Conservation (phyloP, 371 early-diverging fungal species). For the Actinomortierella wolfii region DNA sequence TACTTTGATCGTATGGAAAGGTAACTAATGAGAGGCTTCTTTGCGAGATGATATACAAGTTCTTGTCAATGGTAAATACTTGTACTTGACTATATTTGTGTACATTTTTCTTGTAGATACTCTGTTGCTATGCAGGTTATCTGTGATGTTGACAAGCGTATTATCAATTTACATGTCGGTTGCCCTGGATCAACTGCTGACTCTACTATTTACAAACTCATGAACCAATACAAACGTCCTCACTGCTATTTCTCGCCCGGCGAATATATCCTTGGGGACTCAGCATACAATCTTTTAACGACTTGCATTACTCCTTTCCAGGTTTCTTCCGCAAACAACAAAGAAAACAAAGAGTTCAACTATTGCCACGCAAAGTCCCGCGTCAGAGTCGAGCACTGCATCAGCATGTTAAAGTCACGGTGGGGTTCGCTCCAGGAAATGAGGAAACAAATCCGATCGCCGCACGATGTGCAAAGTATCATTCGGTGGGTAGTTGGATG, state of each 20-base stretch:
- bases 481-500: constrained; percentile 2
- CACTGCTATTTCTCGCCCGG: constrained; percentile 9
- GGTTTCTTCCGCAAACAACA: constrained; percentile 1
- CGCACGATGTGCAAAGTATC: not conserved
- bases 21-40: no score
- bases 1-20: constrained; percentile 14
- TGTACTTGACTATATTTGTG: no score
- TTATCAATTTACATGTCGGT: constrained; percentile 7
- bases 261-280: constrained; percentile 14
- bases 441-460: constrained; percentile 8
- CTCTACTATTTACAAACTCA: constrained; percentile 7
- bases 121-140: constrained; percentile 9
- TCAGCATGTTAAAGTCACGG: constrained; percentile 11
- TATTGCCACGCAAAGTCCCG: constrained; percentile 7
- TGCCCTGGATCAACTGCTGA: constrained; percentile 8
- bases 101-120: constrained; percentile 3
- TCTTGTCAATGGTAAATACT: not conserved
- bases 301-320: constrained; percentile 8
- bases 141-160: constrained; percentile 15
- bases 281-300: constrained; percentile 6
- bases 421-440: constrained; percentile 6
- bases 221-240: constrained; percentile 7
- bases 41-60: not conserved
- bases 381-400: constrained; percentile 14
- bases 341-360: constrained; percentile 7